Base-by-base conservation (phyloP, 202 grass and related monocot species). In the Panicum hallii region DNA sequence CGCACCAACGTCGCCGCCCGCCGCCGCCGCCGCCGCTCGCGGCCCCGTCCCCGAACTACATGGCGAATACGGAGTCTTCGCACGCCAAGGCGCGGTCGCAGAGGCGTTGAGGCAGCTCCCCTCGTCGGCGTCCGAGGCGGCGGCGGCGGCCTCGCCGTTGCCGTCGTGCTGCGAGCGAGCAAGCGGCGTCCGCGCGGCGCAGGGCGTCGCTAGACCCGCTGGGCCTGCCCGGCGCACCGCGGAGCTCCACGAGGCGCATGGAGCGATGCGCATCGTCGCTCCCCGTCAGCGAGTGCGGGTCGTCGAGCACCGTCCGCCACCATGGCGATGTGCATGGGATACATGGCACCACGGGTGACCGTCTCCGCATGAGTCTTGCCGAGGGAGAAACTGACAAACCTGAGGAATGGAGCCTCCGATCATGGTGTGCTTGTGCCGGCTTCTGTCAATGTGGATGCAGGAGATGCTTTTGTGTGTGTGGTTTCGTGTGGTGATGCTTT, bases 41-140 rank as follows among this genome's bases (percentile, higher is more conserved):
- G 32, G 32, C 32, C 32, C 1, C 32, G 32, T 32, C 32, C 42
- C 89, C 87, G 12, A 91, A 53, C 80, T 97, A 97, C 79, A 97
- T 97, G 92, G 83, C 92, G 46, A 89, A 95, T 79, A 98, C 95
- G n/a, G 63, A 93, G 78, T 95, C 95, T 19, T 95, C 87, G 30
- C 88, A 87, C 20, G 95, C 92, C n/a, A 95, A 90, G 87, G 82
- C 85, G 28, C 70, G 92, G 58, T 95, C 90, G 44, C 92, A 84
- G 83, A 98, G 95, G 32, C 32, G 1, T 1, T 3, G 32, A 32
- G 32, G 32, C 32, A 32, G 32, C 32, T 89, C 19, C 77, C 72
- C 19, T 56, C 74, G 6, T 20, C 64, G 55, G 69, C 72, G 52
- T 38, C 67, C 7, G 87, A 86, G 10, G 11, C 15, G 0, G 38